These are phyloP conservation scores for Dryadomyces quercus-mongolicae DNA, from an alignment of 2,329 filamentous ascomycete genomes.

Conservation along the genomic window DNA sequence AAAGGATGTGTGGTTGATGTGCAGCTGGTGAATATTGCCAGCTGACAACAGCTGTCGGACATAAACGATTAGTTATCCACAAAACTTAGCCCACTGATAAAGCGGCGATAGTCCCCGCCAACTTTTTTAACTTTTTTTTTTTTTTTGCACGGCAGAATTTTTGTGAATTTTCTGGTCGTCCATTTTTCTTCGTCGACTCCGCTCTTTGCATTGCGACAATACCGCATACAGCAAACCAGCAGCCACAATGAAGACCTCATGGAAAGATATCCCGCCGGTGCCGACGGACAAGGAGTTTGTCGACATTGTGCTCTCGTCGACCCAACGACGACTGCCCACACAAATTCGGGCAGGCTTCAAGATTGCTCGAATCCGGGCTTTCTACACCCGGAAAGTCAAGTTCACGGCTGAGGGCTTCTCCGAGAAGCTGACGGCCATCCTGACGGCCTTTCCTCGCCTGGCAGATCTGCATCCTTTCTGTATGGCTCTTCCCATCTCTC, in stretches of 20 bases:
- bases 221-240: not conserved
- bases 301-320: slow-evolving; percentile 90
- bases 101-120: slow-evolving; percentile 3
- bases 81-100: not conserved
- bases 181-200: not conserved
- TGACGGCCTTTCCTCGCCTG: slow-evolving; percentile 85
- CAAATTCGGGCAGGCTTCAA: slow-evolving; percentile 91
- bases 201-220: not conserved
- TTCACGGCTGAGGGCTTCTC: slow-evolving; percentile 78
- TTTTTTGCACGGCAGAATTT: slow-evolving; percentile 5
- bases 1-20: not conserved
- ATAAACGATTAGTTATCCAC: not conserved
- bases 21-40: not conserved
- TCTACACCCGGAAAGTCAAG: slow-evolving; percentile 97
- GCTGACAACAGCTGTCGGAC: not conserved
- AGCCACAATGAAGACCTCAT: slow-evolving; percentile 13
- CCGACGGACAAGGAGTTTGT: slow-evolving; percentile 92
- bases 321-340: slow-evolving; percentile 79
- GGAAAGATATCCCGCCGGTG: slow-evolving; percentile 74
- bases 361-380: slow-evolving; percentile 81
- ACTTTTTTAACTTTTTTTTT: slow-evolving; percentile 4
- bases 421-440: slow-evolving; percentile 82
- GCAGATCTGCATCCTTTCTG: slow-evolving; percentile 94
- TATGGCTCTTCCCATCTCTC: slow-evolving; percentile 32
- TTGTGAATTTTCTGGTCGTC: not conserved